Percentiles rank a stretch among this genome's conserved stretches.
Conservation (phyloP, 139 green algal species). For the Chlorella sp. region DNA sequence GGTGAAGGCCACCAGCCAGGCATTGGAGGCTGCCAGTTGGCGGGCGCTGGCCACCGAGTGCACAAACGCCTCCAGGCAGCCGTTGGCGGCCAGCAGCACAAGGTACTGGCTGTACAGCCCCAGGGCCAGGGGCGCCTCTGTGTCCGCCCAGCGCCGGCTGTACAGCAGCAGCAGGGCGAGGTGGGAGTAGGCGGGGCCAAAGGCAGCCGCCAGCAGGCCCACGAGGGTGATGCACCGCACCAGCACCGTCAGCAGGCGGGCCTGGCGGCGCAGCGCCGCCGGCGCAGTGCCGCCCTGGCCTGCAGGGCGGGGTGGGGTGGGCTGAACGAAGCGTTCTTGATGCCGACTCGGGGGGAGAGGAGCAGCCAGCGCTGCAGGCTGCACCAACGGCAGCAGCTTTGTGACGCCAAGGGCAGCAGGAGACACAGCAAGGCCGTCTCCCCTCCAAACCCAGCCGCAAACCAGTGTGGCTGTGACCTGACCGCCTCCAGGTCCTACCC, state of each 20-base stretch:
- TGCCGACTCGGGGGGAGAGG: not conserved
- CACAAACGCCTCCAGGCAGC: constrained; percentile 82
- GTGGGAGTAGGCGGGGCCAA: constrained; percentile 83
- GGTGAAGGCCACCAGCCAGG: constrained; percentile 58
- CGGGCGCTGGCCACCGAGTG: constrained; percentile 67
- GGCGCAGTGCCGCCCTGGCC: not conserved
- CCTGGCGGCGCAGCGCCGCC: constrained; percentile 27
- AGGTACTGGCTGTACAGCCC: constrained; percentile 82
- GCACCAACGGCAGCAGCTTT: no score
- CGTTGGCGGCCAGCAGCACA: constrained; percentile 76
- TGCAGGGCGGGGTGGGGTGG: not conserved
- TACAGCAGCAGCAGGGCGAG: constrained; percentile 78
- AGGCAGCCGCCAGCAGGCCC: constrained; percentile 69
- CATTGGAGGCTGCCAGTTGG: constrained; percentile 64
- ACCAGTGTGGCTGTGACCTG: no score
- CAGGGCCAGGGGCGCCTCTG: constrained; percentile 75
- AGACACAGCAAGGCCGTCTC: no score
- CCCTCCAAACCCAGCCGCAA: no score
- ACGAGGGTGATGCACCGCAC: constrained; percentile 61
- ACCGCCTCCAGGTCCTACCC: no score
- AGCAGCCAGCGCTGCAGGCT: not conserved
- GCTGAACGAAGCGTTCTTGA: not conserved
- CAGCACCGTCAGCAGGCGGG: constrained; percentile 58
- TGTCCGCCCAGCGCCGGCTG: constrained; percentile 68
- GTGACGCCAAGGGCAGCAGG: no score